Conservation (phyloP, 805 yeast genomes). For the Schwanniomyces yamadae region DNA sequence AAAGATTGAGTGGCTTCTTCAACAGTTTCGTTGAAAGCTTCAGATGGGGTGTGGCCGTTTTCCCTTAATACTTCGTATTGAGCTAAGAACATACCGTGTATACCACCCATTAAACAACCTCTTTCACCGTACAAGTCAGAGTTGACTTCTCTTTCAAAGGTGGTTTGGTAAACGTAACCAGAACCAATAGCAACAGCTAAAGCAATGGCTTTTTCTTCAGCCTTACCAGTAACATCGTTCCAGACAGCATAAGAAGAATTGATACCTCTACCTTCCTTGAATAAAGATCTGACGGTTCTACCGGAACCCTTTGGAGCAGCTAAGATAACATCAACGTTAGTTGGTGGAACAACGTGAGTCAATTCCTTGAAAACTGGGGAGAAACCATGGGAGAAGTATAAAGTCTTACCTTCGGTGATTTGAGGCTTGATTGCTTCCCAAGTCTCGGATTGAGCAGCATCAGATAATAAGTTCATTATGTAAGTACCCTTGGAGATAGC, state of each 20-base stretch:
- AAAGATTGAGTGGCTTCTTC: conserved; percentile 99
- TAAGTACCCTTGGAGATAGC: conserved; percentile 91
- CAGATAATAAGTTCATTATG: conserved; percentile 96
- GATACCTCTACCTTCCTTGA: conserved; percentile 99
- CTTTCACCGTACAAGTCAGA: conserved; percentile 99
- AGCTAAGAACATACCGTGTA: conserved; percentile 99
- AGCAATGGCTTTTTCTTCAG: conserved; percentile 98
- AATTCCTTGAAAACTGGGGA: conserved; percentile 98
- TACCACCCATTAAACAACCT: conserved; percentile 99
- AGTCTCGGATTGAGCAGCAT: conserved; percentile 99
- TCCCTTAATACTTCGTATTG: conserved; percentile 99
- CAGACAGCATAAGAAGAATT: conserved; percentile 99
- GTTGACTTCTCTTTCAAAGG: conserved; percentile 98
- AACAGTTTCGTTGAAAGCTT: conserved; percentile 99
- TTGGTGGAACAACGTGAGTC: conserved; percentile 95
- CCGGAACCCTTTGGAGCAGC: conserved; percentile 99
- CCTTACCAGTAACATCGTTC: conserved; percentile 99
- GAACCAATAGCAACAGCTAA: conserved; percentile 99
- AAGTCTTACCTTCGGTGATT: conserved; percentile 94
- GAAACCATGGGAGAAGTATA: conserved; percentile 99
- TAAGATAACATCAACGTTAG: conserved; percentile 91
- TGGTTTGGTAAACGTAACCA: conserved; percentile 99
- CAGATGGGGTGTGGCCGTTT: conserved; percentile 99
- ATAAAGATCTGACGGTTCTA: conserved; percentile 97
- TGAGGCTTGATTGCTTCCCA: conserved; percentile 86